Evolutionary conservation across 768 basidiomycete genomes (phyloP).

Genomic region (Leucosporidium creatinivorum): DNA sequence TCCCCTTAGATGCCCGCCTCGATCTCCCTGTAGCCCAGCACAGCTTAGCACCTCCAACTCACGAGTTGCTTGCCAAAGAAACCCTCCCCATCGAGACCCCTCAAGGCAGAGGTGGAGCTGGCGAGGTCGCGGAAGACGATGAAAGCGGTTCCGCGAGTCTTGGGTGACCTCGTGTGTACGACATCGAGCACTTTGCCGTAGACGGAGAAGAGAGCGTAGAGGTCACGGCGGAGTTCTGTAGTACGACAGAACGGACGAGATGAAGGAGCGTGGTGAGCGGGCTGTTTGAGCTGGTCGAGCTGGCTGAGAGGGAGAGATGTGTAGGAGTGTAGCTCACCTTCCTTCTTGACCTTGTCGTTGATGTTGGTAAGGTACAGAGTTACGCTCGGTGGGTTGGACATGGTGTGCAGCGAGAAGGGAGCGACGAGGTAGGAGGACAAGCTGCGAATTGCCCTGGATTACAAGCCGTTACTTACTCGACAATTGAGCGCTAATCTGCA

Average conservation of each 20-base stretch:
- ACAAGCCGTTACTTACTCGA: too few species aligned
- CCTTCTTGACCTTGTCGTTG: conserved; percentile 10
- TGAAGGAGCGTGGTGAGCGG: neutral
- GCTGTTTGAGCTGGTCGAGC: neutral
- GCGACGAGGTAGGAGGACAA: neutral
- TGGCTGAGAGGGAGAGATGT: neutral
- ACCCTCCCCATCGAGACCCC: conserved; percentile 82
- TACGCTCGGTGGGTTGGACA: neutral
- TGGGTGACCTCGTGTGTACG: conserved; percentile 73
- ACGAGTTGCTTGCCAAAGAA: conserved; percentile 34
- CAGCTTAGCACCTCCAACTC: neutral
- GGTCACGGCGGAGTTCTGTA: conserved; percentile 65
- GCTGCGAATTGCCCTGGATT: too few species aligned
- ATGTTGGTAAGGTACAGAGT: conserved; percentile 1
- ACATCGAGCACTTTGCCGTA: conserved; percentile 92
- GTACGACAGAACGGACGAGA: neutral
- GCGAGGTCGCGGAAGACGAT: conserved; percentile 89
- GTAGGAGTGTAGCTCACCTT: neutral
- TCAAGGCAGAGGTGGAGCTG: conserved; percentile 82
- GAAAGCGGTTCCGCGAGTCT: conserved; percentile 91
- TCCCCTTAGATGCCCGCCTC: too few species aligned
- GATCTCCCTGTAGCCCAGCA: too few species aligned
- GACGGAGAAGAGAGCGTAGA: conserved; percentile 83
- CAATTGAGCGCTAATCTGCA: too few species aligned
- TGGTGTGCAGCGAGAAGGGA: neutral